Percentiles rank a stretch among this genome's conserved stretches.
These are phyloP conservation scores for Inonotus hispidus DNA, from an alignment of 1,284 basidiomycete species.

Conservation along the genomic window DNA sequence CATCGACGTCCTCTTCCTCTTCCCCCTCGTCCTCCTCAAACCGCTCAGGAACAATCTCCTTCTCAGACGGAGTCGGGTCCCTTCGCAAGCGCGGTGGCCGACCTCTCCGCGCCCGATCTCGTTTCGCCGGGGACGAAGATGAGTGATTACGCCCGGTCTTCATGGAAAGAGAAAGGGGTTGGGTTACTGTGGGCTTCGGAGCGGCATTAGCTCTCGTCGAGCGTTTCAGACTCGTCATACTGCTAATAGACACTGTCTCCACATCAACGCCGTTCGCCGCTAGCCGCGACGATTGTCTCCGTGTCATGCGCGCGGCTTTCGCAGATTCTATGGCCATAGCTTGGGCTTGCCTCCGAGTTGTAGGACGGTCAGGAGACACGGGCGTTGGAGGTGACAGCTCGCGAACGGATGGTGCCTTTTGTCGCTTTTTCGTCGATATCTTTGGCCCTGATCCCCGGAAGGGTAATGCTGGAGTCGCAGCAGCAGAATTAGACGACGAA, in stretches of 20 bases:
- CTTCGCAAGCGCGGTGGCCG: background rate
- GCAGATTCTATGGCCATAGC: conserved; percentile 12
- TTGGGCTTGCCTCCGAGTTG: conserved; percentile 15
- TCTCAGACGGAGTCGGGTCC: background rate
- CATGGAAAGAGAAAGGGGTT: background rate
- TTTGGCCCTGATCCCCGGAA: conserved; percentile 1
- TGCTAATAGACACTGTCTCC: background rate
- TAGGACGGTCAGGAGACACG: conserved; percentile 15
- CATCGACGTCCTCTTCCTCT: conserved; percentile 28
- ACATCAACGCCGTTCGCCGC: conserved; percentile 9
- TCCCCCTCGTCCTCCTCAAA: conserved; percentile 7
- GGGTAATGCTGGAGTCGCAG: background rate
- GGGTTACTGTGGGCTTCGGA: background rate
- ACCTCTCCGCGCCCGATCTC: background rate
- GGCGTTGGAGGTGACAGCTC: conserved; percentile 9
- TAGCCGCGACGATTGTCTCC: conserved; percentile 13
- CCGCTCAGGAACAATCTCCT: conserved; percentile 13
- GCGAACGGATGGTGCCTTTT: conserved; percentile 5
- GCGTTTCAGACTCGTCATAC: background rate
- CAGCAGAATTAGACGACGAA: conserved; percentile 4
- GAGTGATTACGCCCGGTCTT: background rate
- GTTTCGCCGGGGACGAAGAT: background rate
- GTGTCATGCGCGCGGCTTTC: conserved; percentile 5
- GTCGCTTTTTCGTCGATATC: conserved; percentile 8
- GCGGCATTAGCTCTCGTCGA: conserved; percentile 8